phyloP scores from a whole-genome alignment of 148 eudicot species.

The Talinum fruticosum region DNA sequence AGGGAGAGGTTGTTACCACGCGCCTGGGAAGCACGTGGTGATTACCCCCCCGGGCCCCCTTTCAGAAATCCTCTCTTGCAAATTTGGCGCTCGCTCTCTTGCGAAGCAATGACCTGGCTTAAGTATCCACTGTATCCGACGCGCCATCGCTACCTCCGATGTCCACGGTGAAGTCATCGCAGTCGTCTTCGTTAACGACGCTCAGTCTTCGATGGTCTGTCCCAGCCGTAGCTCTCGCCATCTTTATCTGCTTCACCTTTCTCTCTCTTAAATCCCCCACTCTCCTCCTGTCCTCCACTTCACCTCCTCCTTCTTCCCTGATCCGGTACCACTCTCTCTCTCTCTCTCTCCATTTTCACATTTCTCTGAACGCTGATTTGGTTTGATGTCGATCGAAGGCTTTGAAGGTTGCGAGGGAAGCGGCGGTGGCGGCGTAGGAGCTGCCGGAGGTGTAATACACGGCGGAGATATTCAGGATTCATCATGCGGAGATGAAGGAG shows the following conservation, averaged over 20 bases:
- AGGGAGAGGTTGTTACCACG: no score
- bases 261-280: constrained; percentile 56
- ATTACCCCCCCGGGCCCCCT: no score
- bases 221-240: constrained; percentile 54
- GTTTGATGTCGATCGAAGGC: constrained; percentile 19
- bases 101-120: constrained; percentile 3
- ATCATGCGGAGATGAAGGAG: constrained; percentile 72
- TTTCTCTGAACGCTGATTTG: background rate
- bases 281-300: constrained; percentile 30
- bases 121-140: background rate
- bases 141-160: constrained; percentile 30
- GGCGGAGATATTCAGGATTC: constrained; percentile 54
- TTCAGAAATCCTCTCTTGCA: background rate
- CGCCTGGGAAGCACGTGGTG: no score
- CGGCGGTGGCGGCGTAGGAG: background rate
- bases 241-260: constrained; percentile 60
- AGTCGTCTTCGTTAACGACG: constrained; percentile 26
- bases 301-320: constrained; percentile 23
- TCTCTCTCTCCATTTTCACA: background rate
- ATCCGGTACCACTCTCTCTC: constrained; percentile 11
- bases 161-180: constrained; percentile 33
- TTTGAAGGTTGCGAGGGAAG: constrained; percentile 10
- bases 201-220: constrained; percentile 54
- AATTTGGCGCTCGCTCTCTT: background rate
- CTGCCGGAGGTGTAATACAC: constrained; percentile 53